A percentile compares a stretch with the other conserved stretches of the same genome.
These are phyloP conservation scores for Candida vartiovaarae DNA, from an alignment of 805 yeast genomes.

Conservation along the genomic window DNA sequence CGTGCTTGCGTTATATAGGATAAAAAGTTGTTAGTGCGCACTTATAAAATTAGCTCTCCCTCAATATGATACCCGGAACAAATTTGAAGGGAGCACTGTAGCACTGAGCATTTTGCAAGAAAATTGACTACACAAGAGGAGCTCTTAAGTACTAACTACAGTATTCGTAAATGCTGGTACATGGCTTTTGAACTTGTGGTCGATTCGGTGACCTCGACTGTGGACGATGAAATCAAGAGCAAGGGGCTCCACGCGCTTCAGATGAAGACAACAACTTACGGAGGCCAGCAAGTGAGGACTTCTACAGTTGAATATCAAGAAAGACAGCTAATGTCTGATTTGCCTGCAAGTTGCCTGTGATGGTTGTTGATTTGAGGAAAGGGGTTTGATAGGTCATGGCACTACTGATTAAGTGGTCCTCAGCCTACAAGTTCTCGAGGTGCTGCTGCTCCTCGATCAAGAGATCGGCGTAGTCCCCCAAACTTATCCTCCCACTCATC, in stretches of 20 bases:
- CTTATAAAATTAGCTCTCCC: too few species aligned
- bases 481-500: conserved; percentile 45
- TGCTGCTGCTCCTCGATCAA: conserved; percentile 45
- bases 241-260: conserved; percentile 86
- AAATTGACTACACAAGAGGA: too few species aligned
- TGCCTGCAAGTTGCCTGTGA: neutral
- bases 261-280: conserved; percentile 68
- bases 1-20: too few species aligned
- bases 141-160: too few species aligned
- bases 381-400: too few species aligned
- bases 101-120: too few species aligned
- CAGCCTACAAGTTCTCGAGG: conserved; percentile 18
- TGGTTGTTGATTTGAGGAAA: neutral
- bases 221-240: conserved; percentile 63
- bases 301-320: neutral
- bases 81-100: too few species aligned
- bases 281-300: conserved; percentile 30
- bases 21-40: too few species aligned
- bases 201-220: conserved; percentile 25
- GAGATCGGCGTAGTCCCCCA: conserved; percentile 44
- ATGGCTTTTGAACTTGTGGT: too few species aligned
- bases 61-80: too few species aligned
- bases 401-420: conserved; percentile 7
- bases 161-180: too few species aligned
- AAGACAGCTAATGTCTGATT: neutral